Base-by-base conservation (phyloP, 331 rosid genomes). In the Pyracantha coccinea region DNA sequence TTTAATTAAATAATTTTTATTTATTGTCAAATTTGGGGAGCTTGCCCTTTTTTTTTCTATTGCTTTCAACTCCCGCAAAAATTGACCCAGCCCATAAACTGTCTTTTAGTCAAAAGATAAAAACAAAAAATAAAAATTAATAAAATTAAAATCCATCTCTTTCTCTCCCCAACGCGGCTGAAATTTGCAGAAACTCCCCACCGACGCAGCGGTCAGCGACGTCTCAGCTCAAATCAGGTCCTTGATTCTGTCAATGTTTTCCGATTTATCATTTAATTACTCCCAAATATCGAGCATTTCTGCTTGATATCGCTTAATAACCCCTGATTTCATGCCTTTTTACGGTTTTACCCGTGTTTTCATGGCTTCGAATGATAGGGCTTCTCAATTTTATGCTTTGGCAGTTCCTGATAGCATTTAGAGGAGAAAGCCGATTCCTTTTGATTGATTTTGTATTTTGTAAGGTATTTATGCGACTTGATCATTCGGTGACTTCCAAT, bases 151-250 rank as follows among this genome's bases (percentile, higher is more conserved):
- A 58, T 59, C 68, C 24, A 20, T 17, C 10, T 54, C 75, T 23
- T 57, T 20, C 65, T 69, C 65, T 23, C 35, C 19, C 68, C 70
- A 78, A 84, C 53, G 84, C 88, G 27, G 75, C 52, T 82, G 78
- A 71, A 72, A 55, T 62, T 75, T 78, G 80, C 90, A 62, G 85
- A 79, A 71, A 74, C 80, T 80, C 79, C 83, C 83, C 76, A 66
- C 80, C 83, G 74, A 81, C 80, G 80, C 76, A 69, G 54, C 35
- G 45, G 62, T 45, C 79, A 53, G 78, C 84, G 75, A 82, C 83
- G 62, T 79, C 89, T 68, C 74, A 79, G 87, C 84, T 87, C 90
- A 79, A 89, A 70, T 78, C 96, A 79, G 96, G 97, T 93, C 66
- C 70, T 54, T 74, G 69, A 81, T 64, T 71, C 76, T 29, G 20